A percentile compares a stretch with the other conserved stretches of the same genome.
phyloP scores from a whole-genome alignment of 164 flowering plant genomes.

The Berberis vulgaris region DNA sequence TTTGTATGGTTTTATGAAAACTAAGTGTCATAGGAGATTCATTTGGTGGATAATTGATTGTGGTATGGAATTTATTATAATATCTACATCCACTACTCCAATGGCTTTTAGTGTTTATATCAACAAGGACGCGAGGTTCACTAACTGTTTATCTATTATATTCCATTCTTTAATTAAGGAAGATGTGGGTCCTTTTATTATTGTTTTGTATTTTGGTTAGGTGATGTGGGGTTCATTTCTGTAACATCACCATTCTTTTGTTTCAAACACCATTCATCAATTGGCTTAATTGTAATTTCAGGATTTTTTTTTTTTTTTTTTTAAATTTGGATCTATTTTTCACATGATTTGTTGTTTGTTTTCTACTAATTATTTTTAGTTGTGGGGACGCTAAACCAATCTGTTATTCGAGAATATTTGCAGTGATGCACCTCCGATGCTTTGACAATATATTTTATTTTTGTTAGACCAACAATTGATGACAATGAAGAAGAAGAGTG shows the following conservation, averaged over 20 bases:
- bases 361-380: no score
- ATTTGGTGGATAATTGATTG: not conserved
- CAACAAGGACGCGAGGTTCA: not conserved
- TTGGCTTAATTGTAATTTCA: not conserved
- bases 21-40: not conserved
- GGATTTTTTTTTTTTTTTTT: not conserved
- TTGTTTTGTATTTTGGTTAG: not conserved
- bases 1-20: not conserved
- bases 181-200: not conserved
- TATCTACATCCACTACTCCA: not conserved
- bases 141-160: not conserved
- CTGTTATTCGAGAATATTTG: no score
- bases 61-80: not conserved
- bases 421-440: no score
- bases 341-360: no score
- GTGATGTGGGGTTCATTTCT: not conserved
- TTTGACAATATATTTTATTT: no score
- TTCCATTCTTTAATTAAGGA: not conserved
- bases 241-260: not conserved
- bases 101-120: constrained; percentile 1
- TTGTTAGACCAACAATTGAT: no score
- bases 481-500: no score
- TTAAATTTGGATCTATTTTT: no score
- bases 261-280: not conserved
- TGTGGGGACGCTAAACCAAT: no score